Base-by-base conservation (phyloP, 768 basidiomycete species). In the Boletus bicolor region DNA sequence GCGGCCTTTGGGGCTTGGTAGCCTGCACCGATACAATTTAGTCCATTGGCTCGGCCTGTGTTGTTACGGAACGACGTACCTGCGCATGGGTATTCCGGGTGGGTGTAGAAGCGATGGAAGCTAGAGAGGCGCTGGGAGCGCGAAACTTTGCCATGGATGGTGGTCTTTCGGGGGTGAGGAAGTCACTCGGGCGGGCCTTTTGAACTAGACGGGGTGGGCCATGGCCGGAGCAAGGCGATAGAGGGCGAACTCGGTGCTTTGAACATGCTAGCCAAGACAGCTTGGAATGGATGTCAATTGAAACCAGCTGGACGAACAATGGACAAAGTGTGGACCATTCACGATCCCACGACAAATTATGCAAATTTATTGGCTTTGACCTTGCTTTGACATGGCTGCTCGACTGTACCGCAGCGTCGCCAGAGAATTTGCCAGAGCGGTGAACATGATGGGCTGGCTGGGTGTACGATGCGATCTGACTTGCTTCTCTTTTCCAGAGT, bases 371-470 rank as follows among this genome's bases (percentile, higher is more conserved):
- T 24, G 10, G 47, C 51, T 63, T 64, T 63, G 59, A 60, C 49
- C 1, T 15, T 14, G 64, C 64, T 66, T 66, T 63, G 64, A 57
- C 57, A 71, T 71, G 68, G 44, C 58, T 26, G 44, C 54, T 24
- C 58, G 54, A 46, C 51, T 66, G 48, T 74, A 72, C 58, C 71
- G 71, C 43, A 61, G 53, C 17, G 66, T 72, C 28, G 61, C 55
- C n/a, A 62, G 67, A 50, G 70, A 74, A 51, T 48, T 72, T 15
- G 61, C 66, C 24, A 72, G 54, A 64, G 64, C 61, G 60, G 67
- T 70, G 30, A 54, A 42, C 26, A 41, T 0, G 44, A 14, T 26
- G 49, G 36, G 24, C 41, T 46, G n/a, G n/a, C 19, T 37, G 17
- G 26, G 8, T 43, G 43, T 28, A n/a, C 8, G 30, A 41, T 38